These are phyloP conservation scores for Heterobasidion annosum DNA, from an alignment of 1,284 basidiomycete species.

Conservation along the genomic window DNA sequence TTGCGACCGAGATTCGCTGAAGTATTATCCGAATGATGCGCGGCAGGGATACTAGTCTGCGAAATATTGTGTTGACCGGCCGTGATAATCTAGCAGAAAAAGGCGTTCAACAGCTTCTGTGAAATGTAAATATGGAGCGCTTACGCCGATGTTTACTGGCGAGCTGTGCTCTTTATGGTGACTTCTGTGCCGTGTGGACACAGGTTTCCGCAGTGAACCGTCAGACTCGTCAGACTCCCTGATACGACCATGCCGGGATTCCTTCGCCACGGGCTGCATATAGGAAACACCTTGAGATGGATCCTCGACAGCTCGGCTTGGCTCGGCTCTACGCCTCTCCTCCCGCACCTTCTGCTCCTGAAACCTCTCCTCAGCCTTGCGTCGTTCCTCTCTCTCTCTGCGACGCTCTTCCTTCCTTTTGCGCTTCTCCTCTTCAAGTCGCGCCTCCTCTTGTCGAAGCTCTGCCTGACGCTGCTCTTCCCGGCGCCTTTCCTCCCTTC, in stretches of 20 bases:
- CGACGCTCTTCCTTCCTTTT: conserved; percentile 8
- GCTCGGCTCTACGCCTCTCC: background rate
- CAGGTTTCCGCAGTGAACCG: conserved; percentile 9
- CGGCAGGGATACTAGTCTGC: background rate
- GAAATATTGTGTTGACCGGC: background rate
- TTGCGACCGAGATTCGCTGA: background rate
- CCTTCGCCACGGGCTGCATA: background rate
- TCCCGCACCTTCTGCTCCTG: conserved; percentile 1
- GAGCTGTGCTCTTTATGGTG: conserved; percentile 8
- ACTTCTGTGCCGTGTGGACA: conserved; percentile 3
- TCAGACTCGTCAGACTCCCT: conserved; percentile 14
- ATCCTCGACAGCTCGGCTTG: conserved; percentile 3
- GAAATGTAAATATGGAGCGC: background rate
- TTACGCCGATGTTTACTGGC: background rate
- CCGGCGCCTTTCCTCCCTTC: background rate
- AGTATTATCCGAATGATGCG: background rate
- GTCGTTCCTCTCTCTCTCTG: conserved; percentile 5
- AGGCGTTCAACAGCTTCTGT: background rate
- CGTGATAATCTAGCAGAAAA: background rate
- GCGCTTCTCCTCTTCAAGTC: conserved; percentile 9
- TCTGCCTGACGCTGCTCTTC: conserved; percentile 2
- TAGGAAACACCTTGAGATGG: background rate
- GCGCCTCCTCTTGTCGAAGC: conserved; percentile 3
- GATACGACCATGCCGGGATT: conserved; percentile 9
- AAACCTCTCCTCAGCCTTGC: conserved; percentile 6